Evolutionary conservation across 73 alveolate species (phyloP), one percentile per base, ranked within the genome.

Genomic region (Paramecium bursaria): DNA sequence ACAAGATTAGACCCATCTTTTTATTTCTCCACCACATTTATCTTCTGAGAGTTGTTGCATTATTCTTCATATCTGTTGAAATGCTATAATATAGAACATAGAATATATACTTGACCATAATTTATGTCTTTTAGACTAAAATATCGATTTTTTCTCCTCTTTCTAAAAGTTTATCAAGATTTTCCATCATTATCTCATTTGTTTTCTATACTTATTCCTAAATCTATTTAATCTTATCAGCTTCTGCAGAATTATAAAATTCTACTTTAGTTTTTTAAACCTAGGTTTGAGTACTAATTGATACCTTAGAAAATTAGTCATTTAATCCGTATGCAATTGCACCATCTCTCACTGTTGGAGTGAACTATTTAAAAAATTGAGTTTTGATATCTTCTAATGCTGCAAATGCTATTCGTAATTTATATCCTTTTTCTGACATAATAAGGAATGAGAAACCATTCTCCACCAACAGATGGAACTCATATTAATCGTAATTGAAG

Each of bases 21-120:
- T 74, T 74, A 55, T 85, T 85, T 85, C 85, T 85, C 91, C 87
- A 75, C 87, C 91, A 85, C 87, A 85, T 75, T 27, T 73, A 22
- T 27, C 87, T 47, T 23, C 86, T 74, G 21, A 85, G 55, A 2
- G 82, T 50, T 15, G 91, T 55, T 9, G 91, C 75, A 48, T 73
- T 85, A 23, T 21, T 33, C 27, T 50, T 85, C 75, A 75, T 23
- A 51, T 31, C 86, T 25, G 85, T 75, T 67, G 82, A 67, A 39
- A 67, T 35, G 29, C 82, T 67, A 35, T 15, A 21, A 2, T 25
- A 21, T 21, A 1, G 17, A 1, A 39, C 1, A 4, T 39, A 9
- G 49, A n/a, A n/a, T 39, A 5, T 2, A 21, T 67, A 67, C 82
- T 39, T 39, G 23, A 35, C 82, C 91, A 85, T 75, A 3, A 48